Evolutionary conservation across 2,329 filamentous ascomycete genomes (phyloP).

Genomic region (Penicillium frequentans): DNA sequence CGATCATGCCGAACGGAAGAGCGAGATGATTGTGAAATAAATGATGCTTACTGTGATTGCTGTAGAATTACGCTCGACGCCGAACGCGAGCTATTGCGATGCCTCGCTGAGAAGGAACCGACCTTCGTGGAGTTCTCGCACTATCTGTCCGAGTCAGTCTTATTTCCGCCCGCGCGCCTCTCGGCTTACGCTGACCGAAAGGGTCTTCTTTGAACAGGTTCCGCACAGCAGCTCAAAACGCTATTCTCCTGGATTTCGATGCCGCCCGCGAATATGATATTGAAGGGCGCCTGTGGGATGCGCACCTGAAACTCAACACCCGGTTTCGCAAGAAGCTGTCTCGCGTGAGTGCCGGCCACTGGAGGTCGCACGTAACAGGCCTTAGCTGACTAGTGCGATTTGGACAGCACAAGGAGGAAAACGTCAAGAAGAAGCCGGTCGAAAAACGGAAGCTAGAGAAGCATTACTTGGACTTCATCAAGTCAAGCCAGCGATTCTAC

Average conservation of each 20-base stretch:
- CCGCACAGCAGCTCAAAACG: conserved; percentile 69
- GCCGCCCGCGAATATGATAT: conserved; percentile 56
- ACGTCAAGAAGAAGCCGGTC: conserved; percentile 55
- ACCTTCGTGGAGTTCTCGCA: conserved; percentile 52
- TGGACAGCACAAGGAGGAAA: conserved; percentile 50
- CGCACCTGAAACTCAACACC: conserved; percentile 74
- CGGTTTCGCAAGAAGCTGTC: conserved; percentile 72
- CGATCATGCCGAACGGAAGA: not conserved
- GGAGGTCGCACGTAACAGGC: not conserved
- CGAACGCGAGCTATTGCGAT: conserved; percentile 50
- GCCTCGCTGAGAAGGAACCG: conserved; percentile 51
- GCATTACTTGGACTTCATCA: conserved; percentile 80
- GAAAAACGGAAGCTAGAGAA: conserved; percentile 77
- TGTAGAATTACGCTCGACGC: conserved; percentile 42
- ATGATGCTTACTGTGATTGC: conserved; percentile 14
- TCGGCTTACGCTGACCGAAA: conserved; percentile 14
- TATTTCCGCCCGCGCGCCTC: conserved; percentile 7
- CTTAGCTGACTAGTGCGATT: conserved; percentile 8
- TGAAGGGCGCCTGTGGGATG: conserved; percentile 74
- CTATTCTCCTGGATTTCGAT: conserved; percentile 66
- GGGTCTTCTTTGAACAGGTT: conserved; percentile 51
- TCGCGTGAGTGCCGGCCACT: conserved; percentile 43
- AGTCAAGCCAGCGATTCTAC: conserved; percentile 86
- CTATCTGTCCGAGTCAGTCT: conserved; percentile 41
- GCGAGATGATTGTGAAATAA: not conserved